Evolutionary conservation across 179 eudicot species (phyloP).

Genomic region (Amaranthus tricolor): DNA sequence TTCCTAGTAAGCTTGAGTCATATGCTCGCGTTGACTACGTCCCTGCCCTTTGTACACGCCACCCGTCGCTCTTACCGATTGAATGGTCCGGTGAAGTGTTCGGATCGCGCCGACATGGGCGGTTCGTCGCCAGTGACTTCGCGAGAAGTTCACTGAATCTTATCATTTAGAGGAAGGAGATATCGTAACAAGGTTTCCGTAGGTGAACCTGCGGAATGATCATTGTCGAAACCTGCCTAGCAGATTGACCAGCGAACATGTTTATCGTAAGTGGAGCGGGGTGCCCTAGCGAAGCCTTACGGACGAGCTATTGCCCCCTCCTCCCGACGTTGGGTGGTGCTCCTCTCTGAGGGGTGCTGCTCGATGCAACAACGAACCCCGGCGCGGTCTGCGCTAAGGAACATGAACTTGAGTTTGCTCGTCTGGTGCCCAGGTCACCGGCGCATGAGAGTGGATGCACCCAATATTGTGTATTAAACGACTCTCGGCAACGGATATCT

Average conservation of each 20-base stretch:
- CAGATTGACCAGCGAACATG: constrained; percentile 1
- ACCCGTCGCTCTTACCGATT: constrained; percentile 53
- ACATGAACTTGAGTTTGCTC: too few species aligned
- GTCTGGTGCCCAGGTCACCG: too few species aligned
- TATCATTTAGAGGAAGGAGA: constrained; percentile 17
- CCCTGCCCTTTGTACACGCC: constrained; percentile 41
- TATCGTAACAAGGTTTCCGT: constrained; percentile 10
- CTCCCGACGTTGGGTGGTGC: too few species aligned
- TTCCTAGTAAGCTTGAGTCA: constrained; percentile 50
- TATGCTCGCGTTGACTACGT: constrained; percentile 45
- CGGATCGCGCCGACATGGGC: constrained; percentile 33
- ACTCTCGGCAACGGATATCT: constrained; percentile 64
- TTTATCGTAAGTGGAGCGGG: too few species aligned
- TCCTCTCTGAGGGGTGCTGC: too few species aligned
- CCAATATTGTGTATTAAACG: too few species aligned
- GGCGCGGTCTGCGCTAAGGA: too few species aligned
- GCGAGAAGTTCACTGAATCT: constrained; percentile 24
- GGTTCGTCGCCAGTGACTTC: constrained; percentile 16
- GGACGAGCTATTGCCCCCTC: too few species aligned
- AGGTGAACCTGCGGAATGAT: constrained; percentile 14
- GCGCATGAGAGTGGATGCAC: too few species aligned
- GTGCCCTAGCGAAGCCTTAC: too few species aligned
- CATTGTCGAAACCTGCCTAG: constrained; percentile 13
- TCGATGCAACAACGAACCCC: too few species aligned
- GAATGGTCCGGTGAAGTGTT: constrained; percentile 65